Evolutionary conservation across 2,329 filamentous ascomycete species (phyloP).

Genomic region (Fusarium denticulatum): DNA sequence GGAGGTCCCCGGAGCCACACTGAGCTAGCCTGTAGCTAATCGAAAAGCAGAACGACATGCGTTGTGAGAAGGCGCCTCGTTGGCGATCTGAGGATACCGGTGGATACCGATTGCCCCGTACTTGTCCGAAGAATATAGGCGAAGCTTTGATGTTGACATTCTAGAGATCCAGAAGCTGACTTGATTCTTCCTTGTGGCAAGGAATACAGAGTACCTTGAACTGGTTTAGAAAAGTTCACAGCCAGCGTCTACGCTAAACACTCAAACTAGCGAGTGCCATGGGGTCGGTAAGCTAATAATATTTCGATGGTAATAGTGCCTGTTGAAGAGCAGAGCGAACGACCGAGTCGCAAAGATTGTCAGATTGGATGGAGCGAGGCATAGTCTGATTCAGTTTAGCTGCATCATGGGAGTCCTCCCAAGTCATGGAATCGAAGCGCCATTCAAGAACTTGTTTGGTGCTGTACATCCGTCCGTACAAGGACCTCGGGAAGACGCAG

Average conservation of each 20-base stretch:
- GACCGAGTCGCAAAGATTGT: not conserved
- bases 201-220: constrained; percentile 1
- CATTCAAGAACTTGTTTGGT: constrained; percentile 9
- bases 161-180: not conserved
- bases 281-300: constrained; percentile 19
- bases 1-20: constrained; percentile 3
- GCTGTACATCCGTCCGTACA: not conserved
- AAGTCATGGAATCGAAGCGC: constrained; percentile 34
- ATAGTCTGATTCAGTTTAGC: constrained; percentile 29
- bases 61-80: not conserved
- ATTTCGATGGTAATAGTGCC: not conserved
- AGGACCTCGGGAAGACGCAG: constrained; percentile 34
- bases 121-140: not conserved
- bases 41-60: constrained; percentile 13
- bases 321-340: not conserved
- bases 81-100: constrained; percentile 1
- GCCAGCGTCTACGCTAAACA: not conserved
- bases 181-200: constrained; percentile 2
- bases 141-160: not conserved
- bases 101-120: not conserved
- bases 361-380: constrained; percentile 8
- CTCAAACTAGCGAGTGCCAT: constrained; percentile 7
- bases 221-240: not conserved
- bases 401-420: constrained; percentile 14
- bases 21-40: constrained; percentile 24